phyloP scores from a whole-genome alignment of 1,284 basidiomycete genomes.

The Austroboletus novae-zelandiae region DNA sequence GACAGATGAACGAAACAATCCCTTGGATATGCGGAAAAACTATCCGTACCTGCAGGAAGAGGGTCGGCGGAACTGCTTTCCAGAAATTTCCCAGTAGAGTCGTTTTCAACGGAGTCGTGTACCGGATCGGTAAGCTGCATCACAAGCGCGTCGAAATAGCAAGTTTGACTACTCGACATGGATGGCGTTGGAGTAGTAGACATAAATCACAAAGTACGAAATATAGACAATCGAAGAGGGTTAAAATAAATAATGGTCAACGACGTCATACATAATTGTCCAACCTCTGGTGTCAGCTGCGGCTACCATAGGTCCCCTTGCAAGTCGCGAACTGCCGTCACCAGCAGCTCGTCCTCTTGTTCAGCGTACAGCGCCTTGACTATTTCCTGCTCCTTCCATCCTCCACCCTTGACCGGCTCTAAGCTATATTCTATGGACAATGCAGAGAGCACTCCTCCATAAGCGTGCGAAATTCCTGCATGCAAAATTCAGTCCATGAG shows the following conservation, averaged over 20 bases:
- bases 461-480: slow-evolving; percentile 86
- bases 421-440: slow-evolving; percentile 82
- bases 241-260: slow-evolving; percentile 22
- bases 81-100: neutral
- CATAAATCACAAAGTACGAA: slow-evolving; percentile 9
- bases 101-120: neutral
- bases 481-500: slow-evolving; percentile 3
- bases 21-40: neutral
- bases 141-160: slow-evolving; percentile 29
- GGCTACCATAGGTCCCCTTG: slow-evolving; percentile 21
- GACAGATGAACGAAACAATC: neutral
- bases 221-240: slow-evolving; percentile 1
- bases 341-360: slow-evolving; percentile 47
- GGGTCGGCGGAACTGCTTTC: neutral
- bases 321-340: slow-evolving; percentile 25
- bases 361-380: slow-evolving; percentile 76
- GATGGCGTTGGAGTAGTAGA: slow-evolving; percentile 15
- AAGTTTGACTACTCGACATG: slow-evolving; percentile 18
- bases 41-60: slow-evolving; percentile 4
- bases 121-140: slow-evolving; percentile 13
- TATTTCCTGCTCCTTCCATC: slow-evolving; percentile 75
- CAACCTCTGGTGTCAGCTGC: slow-evolving; percentile 11
- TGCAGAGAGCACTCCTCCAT: slow-evolving; percentile 87
- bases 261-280: slow-evolving; percentile 23
- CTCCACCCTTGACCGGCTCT: slow-evolving; percentile 43